Percentiles rank a stretch among this genome's conserved stretches.
phyloP scores from a whole-genome alignment of 352 stramenopile genomes.

The Globisporangium viniferum region DNA sequence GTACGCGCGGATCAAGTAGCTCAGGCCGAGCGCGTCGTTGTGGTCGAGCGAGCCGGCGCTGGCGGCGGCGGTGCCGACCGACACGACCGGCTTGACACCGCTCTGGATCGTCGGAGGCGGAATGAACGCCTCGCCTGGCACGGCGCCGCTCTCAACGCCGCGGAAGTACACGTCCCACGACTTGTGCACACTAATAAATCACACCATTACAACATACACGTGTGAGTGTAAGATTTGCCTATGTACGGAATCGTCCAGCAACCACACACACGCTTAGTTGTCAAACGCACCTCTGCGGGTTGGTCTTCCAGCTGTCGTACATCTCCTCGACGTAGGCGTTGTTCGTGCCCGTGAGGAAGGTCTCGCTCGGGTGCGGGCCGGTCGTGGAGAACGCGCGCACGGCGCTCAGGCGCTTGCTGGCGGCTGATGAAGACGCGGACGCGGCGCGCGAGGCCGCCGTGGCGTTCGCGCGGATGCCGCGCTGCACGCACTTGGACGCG shows the following conservation, averaged over 20 bases:
- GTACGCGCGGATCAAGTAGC: constrained; percentile 97
- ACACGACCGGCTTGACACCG: constrained; percentile 65
- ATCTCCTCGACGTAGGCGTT: constrained; percentile 98
- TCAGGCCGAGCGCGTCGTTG: constrained; percentile 89
- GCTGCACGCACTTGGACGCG: constrained; percentile 49
- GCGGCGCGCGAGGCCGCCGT: constrained; percentile 15
- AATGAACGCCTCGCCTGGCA: constrained; percentile 83
- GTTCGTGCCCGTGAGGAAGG: constrained; percentile 94
- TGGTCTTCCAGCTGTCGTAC: constrained; percentile 91
- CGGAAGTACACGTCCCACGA: constrained; percentile 88
- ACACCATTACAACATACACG: constrained; percentile 2
- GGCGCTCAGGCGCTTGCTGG: constrained; percentile 14
- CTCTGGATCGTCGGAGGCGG: constrained; percentile 72
- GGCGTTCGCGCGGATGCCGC: constrained; percentile 34
- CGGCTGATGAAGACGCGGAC: neutral
- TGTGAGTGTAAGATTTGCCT: neutral
- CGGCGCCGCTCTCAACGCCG: constrained; percentile 72
- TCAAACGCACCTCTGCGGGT: constrained; percentile 70
- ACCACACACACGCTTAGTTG: neutral
- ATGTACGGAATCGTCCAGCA: neutral
- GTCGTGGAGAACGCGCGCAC: constrained; percentile 56
- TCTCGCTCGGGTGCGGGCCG: constrained; percentile 77
- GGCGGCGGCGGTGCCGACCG: constrained; percentile 29
- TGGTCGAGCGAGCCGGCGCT: constrained; percentile 31
- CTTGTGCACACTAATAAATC: constrained; percentile 65